Base-by-base conservation (phyloP, 805 yeast species). In the Hanseniaspora lachancei region DNA sequence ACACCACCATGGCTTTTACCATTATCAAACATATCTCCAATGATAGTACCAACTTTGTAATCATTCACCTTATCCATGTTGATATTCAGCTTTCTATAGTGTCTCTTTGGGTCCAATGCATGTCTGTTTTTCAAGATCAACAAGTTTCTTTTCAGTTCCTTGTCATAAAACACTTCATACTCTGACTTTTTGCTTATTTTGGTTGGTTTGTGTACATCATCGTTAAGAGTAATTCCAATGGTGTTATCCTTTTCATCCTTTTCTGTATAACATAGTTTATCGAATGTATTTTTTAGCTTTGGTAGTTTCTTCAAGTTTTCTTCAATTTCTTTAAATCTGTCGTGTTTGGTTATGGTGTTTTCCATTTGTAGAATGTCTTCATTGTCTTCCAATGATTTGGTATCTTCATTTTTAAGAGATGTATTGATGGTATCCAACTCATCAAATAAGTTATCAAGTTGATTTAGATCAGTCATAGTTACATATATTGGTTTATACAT, bases 81-180 rank as follows among this genome's bases (percentile, higher is more conserved):
- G 58, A 84, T 93, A 29, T 52, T 52, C 39, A 52, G 24, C 67
- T 86, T 87, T 70, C 86, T 88, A 70, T 93, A 93, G 70, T 88
- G 96, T 62, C 97, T 78, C 70, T 93, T 93, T 8, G 97, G 97
- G 66, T 93, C 97, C 59, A 93, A 74, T 10, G 89, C 96, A 56
- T 85, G 84, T 69, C 98, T 80, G 72, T 91, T 86, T 64, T 87
- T 82, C 58, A 93, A 74, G 16, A 93, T 70, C 63, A 80, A 73
- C 62, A 93, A 66, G 66, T 93, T 97, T 58, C 95, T 75, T 64
- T 84, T 84, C 21, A 86, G 66, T 49, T 64, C 62, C 2, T 80
- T 10, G 95, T 85, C 58, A 86, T 69, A 61, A 85, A 93, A 6
- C 82, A 80, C 61, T 79, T 81, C 34, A 88, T 87, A 77, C 21